Evolutionary conservation across 805 yeast species (phyloP).

Genomic region (Torulaspora gathmanii): DNA sequence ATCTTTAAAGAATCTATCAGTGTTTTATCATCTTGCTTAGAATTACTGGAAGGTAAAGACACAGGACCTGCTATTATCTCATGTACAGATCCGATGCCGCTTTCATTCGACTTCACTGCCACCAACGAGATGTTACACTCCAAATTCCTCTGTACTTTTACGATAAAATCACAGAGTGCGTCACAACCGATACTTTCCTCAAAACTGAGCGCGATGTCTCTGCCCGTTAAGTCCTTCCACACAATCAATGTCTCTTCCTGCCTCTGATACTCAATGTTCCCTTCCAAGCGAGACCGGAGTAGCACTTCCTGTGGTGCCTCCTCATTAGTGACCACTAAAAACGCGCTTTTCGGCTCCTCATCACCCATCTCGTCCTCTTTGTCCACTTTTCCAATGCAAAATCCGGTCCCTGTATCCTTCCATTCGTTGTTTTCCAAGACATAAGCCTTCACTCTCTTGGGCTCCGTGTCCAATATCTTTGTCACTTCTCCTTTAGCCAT

Average conservation of each 20-base stretch:
- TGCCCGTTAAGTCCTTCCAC: slow-evolving; percentile 75
- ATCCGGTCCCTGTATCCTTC: slow-evolving; percentile 92
- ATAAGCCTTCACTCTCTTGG: slow-evolving; percentile 89
- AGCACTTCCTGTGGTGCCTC: slow-evolving; percentile 53
- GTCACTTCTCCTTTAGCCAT: not conserved
- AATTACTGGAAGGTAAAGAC: slow-evolving; percentile 54
- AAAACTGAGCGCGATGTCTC: slow-evolving; percentile 82
- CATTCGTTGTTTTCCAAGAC: slow-evolving; percentile 75
- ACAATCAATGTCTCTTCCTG: slow-evolving; percentile 93
- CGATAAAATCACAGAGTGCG: slow-evolving; percentile 72
- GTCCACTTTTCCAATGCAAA: slow-evolving; percentile 64
- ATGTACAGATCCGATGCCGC: slow-evolving; percentile 50
- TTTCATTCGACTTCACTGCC: slow-evolving; percentile 51
- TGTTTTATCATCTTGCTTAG: slow-evolving; percentile 42
- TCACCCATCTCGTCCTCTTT: slow-evolving; percentile 8
- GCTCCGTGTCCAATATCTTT: slow-evolving; percentile 32
- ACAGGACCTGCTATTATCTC: slow-evolving; percentile 81
- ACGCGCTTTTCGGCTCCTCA: slow-evolving; percentile 40
- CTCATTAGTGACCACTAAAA: slow-evolving; percentile 70
- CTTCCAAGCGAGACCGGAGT: slow-evolving; percentile 63
- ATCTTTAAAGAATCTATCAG: slow-evolving; percentile 51
- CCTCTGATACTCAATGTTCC: slow-evolving; percentile 77
- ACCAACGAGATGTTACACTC: slow-evolving; percentile 68
- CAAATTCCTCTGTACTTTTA: slow-evolving; percentile 55
- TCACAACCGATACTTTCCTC: slow-evolving; percentile 91